Conservation (phyloP, 176 grass and related monocot species). For the Luzula sylvatica region DNA sequence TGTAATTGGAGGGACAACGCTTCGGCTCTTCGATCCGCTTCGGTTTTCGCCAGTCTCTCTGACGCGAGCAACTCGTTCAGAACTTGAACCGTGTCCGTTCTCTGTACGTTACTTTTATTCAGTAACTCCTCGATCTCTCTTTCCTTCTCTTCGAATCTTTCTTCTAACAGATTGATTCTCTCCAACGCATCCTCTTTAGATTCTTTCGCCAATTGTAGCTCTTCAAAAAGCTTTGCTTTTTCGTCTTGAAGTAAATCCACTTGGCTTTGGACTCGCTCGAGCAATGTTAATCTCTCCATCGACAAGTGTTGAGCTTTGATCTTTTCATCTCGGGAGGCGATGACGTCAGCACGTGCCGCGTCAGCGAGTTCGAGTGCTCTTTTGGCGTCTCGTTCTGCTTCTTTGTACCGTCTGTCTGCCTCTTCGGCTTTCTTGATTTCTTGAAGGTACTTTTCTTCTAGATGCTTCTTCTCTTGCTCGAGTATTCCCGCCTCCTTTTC, state of each 20-base stretch:
- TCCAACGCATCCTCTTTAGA: constrained; percentile 46
- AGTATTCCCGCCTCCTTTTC: constrained; percentile 62
- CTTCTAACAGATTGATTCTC: constrained; percentile 49
- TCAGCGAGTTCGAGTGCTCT: constrained; percentile 43
- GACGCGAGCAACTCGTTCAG: constrained; percentile 53
- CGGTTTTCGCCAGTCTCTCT: constrained; percentile 50
- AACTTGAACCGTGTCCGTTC: constrained; percentile 59
- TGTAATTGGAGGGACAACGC: constrained; percentile 61
- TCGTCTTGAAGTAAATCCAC: constrained; percentile 47
- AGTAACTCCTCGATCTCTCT: constrained; percentile 61
- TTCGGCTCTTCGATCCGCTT: constrained; percentile 58
- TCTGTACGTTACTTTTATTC: constrained; percentile 59
- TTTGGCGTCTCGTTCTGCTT: constrained; percentile 52
- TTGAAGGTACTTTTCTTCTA: constrained; percentile 54
- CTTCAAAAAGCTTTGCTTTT: constrained; percentile 37
- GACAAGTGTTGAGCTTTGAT: constrained; percentile 41
- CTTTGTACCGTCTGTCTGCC: constrained; percentile 34
- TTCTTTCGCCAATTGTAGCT: constrained; percentile 40
- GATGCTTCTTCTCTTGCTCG: constrained; percentile 76
- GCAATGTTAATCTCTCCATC: constrained; percentile 46
- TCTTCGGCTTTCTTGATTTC: constrained; percentile 66
- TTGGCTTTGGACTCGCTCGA: constrained; percentile 52
- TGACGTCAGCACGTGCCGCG: constrained; percentile 39
- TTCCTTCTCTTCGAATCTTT: constrained; percentile 47
- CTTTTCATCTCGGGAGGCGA: constrained; percentile 43